Conservation (phyloP, 208 protist genomes). For the Crithidia bombi region DNA sequence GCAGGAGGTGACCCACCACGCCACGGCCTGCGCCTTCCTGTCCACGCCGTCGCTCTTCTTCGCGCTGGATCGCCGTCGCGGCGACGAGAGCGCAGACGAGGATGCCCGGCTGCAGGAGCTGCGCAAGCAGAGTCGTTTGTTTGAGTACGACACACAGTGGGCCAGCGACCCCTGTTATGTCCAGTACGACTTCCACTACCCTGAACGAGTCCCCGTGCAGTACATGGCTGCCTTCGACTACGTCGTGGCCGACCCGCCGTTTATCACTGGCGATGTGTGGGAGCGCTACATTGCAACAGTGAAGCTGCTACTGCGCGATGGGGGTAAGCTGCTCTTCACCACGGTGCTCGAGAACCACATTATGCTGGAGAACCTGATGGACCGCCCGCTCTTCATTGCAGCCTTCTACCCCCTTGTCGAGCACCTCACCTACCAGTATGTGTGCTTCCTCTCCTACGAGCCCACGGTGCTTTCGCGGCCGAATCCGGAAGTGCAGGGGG, state of each 20-base stretch:
- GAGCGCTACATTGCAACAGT: conserved; percentile 68
- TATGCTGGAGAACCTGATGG: conserved; percentile 66
- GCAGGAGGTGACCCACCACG: conserved; percentile 72
- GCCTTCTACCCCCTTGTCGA: conserved; percentile 80
- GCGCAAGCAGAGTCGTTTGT: conserved; percentile 58
- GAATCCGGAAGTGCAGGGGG: conserved; percentile 33
- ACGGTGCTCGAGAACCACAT: conserved; percentile 92
- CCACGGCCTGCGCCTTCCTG: conserved; percentile 82
- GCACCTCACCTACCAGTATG: conserved; percentile 94
- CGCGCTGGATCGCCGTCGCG: conserved; percentile 51
- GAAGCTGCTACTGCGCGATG: conserved; percentile 51
- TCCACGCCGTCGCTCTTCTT: conserved; percentile 94
- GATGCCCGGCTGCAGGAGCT: conserved; percentile 31
- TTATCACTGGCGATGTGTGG: conserved; percentile 94
- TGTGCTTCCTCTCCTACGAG: conserved; percentile 91
- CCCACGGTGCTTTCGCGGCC: conserved; percentile 40
- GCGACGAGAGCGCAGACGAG: conserved; percentile 29
- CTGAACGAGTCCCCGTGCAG: conserved; percentile 75
- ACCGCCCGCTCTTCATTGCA: conserved; percentile 81
- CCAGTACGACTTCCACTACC: conserved; percentile 87
- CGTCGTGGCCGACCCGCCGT: conserved; percentile 94
- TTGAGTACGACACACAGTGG: conserved; percentile 92
- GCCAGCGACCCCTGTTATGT: conserved; percentile 71
- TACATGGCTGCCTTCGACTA: conserved; percentile 87
- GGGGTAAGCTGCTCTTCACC: conserved; percentile 88